A percentile compares a stretch with the other conserved stretches of the same genome.
phyloP scores from a whole-genome alignment of 2,329 filamentous ascomycete genomes.

The Aspergillus floridensis region DNA sequence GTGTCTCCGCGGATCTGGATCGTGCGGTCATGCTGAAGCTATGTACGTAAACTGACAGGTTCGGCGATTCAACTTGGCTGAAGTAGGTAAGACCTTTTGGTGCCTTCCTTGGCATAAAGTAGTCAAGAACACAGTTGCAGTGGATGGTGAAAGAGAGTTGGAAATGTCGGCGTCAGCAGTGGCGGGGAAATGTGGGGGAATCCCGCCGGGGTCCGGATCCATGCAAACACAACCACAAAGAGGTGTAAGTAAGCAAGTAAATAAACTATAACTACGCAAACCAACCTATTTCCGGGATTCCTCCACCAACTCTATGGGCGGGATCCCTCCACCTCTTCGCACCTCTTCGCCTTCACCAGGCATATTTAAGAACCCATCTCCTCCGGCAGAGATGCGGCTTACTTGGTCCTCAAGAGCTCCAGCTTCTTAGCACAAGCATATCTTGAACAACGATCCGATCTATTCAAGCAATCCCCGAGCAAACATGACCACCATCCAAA shows the following conservation, averaged over 20 bases:
- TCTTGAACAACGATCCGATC: too few relatives aligned
- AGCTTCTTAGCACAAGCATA: neutral
- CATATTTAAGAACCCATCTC: too few relatives aligned
- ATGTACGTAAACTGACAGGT: too few relatives aligned
- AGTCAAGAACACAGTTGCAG: too few relatives aligned
- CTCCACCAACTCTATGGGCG: neutral
- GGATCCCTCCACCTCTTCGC: conserved; percentile 2
- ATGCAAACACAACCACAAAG: neutral
- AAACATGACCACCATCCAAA: conserved; percentile 2
- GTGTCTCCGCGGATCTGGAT: neutral
- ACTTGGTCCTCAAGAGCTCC: neutral
- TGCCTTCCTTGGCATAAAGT: too few relatives aligned
- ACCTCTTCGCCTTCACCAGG: neutral
- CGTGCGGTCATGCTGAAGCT: neutral
- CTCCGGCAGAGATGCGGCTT: too few relatives aligned
- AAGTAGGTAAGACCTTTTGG: too few relatives aligned
- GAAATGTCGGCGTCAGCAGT: neutral
- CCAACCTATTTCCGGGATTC: neutral
- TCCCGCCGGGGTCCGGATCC: neutral
- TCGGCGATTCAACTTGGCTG: too few relatives aligned
- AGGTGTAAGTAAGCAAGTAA: too few relatives aligned
- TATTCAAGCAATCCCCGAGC: neutral
- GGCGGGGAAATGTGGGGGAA: neutral
- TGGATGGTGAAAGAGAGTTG: neutral
- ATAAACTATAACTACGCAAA: too few relatives aligned